Evolutionary conservation across 2,329 filamentous ascomycete species (phyloP), one percentile per base, ranked within the genome.

Genomic region (Akanthomyces uredinophilus): DNA sequence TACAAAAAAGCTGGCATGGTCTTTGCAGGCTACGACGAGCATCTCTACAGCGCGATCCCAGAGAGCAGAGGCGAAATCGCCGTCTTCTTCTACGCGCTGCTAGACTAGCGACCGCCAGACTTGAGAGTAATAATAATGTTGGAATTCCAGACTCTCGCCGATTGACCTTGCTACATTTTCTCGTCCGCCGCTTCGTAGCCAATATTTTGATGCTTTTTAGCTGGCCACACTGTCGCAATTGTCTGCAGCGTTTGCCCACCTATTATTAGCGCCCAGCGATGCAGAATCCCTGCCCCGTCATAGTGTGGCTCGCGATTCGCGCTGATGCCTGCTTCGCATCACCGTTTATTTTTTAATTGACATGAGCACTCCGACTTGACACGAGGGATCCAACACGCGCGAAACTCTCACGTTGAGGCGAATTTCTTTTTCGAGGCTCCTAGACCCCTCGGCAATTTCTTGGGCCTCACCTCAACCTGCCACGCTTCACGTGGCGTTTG

Each of bases 11-110:
- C 44, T 2, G 65, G 65, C n/a, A 53, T 67, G 32, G 47, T 53
- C 20, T 67, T 67, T 63, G 65, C 60, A 1, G 65, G 65, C 2
- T 66, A 67, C 10, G 65, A 67, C 50, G 63, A 67, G 47, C 62
- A 62, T 47, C n/a, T 67, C 5, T 67, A 66, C 49, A 54, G 27
- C 24, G 63, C 59, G 1, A 64, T 66, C 20, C 41, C 62, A 0
- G 57, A 62, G 24, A 60, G 62, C 32, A 54, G 50, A 32, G 32
- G 55, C 20, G 65, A 67, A 16, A 62, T 52, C 20, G 65, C 65
- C 2, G 59, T 67, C 1, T 67, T 65, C 32, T 65, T 65, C 64
- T 66, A 66, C 10, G 62, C 61, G 7, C 27, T 67, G 39, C n/a
- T 63, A 22, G 39, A 58, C 46, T 47, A 43, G 27, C n/a, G 11